Evolutionary conservation across 164 flowering plant species (phyloP), one percentile per base, ranked within the genome.

Genomic region (Annona squamosa): DNA sequence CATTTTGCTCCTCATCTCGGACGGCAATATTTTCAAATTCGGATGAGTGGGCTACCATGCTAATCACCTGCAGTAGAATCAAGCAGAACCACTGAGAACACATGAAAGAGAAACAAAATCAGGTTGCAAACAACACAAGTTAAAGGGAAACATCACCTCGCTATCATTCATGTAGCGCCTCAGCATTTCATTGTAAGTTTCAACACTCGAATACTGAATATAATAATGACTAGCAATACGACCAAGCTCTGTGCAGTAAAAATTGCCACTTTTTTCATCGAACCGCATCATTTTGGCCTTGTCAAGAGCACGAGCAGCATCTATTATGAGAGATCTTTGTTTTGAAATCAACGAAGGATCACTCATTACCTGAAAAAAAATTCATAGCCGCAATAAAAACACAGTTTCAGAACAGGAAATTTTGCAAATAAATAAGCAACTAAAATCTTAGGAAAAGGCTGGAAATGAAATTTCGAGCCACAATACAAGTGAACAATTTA

Each of bases 211-310:
- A 79, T 93, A 96, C 44, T 92, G 99, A 76, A 96, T 93, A 79
- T 96, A 96, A 79, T 87, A 96, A 80, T 96, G 99, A 77, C 99
- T 96, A 52, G 99, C 97, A 85, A 96, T 92, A 42, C 99, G 99
- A 59, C 99, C 99, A 69, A 96, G 97, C 84, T 96, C 99, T 4
- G 99, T 96, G 77, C 99, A 90, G 69, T 92, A 96, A 72, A 96
- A 96, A 76, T 96, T 96, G 62, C 99, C 99, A 85, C 97, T 96
- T 85, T 96, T 96, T 82, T 96, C 99, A 88, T 96, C 98, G 87
- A 96, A 96, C 57, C 99, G 90, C 97, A 96, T 92, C 99, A 96
- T 96, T 83, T 96, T 96, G 73, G 99, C 97, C 78, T 89, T 92
- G 75, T 96, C 99, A 65, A 96, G 97, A 73, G 94, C 82, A 73